These are phyloP conservation scores for Corymbia maculata DNA, from an alignment of 345 rosid genomes.

Conservation along the genomic window DNA sequence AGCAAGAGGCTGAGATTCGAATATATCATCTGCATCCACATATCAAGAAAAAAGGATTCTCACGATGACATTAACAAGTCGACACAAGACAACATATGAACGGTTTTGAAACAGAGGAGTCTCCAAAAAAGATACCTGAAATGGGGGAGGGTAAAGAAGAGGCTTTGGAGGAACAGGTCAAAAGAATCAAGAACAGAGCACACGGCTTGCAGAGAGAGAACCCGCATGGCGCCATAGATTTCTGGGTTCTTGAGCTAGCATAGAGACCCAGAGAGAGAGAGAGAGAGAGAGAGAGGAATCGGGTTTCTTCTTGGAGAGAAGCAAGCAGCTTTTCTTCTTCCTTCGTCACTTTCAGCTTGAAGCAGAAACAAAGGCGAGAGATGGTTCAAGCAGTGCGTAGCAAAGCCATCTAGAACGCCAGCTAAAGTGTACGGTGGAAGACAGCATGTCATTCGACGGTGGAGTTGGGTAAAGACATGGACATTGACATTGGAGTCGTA, in stretches of 20 bases:
- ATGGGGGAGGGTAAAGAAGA: not conserved
- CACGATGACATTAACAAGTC: not conserved
- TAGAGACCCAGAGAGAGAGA: not conserved
- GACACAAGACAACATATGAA: not conserved
- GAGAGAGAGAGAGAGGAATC: not conserved
- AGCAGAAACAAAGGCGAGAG: not conserved
- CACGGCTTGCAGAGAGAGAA: not conserved
- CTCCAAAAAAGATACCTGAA: not conserved
- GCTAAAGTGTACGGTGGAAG: not conserved
- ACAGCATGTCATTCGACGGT: not conserved
- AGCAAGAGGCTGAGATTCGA: slow-evolving; percentile 23
- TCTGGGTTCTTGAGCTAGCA: not conserved
- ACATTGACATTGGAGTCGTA: not conserved
- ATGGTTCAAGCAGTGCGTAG: not conserved
- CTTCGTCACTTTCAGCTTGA: not conserved
- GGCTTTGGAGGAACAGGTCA: not conserved
- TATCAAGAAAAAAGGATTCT: not conserved
- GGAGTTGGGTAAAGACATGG: not conserved
- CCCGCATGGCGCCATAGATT: not conserved
- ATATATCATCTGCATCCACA: slow-evolving; percentile 23
- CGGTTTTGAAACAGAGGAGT: not conserved
- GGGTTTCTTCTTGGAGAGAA: not conserved
- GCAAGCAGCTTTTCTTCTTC: not conserved
- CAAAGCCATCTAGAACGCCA: not conserved
- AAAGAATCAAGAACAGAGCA: not conserved